phyloP scores from a whole-genome alignment of 371 early-diverging fungal genomes.

The Vairimorpha apis region DNA sequence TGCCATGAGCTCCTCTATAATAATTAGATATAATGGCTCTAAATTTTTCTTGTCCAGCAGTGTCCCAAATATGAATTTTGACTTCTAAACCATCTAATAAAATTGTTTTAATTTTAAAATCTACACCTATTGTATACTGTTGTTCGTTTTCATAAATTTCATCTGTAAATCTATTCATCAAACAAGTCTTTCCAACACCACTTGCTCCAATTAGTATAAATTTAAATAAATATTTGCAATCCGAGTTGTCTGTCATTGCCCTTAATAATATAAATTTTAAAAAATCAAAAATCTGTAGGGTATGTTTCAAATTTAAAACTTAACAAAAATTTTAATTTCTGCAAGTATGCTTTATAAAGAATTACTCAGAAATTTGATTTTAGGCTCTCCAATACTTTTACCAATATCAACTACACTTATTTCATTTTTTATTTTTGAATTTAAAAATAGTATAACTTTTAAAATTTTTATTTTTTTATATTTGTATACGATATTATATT shows the following conservation, averaged over 20 bases:
- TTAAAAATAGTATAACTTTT: not conserved
- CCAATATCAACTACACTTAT: not conserved
- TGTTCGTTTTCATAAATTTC: slow-evolving; percentile 86
- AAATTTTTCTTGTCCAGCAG: slow-evolving; percentile 99
- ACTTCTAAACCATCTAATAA: slow-evolving; percentile 76
- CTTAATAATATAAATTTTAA: slow-evolving; percentile 15
- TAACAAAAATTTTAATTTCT: not conserved
- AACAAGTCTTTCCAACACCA: slow-evolving; percentile 90
- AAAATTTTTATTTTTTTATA: not conserved
- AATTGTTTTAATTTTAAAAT: slow-evolving; percentile 93
- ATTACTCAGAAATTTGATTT: not conserved
- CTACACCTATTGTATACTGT: slow-evolving; percentile 98
- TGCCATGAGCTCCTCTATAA: slow-evolving; percentile 78
- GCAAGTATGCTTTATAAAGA: not conserved
- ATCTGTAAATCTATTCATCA: slow-evolving; percentile 90
- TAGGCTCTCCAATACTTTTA: not conserved
- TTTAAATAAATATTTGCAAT: slow-evolving; percentile 83
- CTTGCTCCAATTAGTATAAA: slow-evolving; percentile 93
- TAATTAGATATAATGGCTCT: slow-evolving; percentile 88
- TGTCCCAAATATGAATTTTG: slow-evolving; percentile 97
- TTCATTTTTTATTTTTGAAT: not conserved
- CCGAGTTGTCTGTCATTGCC: slow-evolving; percentile 39
- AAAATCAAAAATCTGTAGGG: not conserved
- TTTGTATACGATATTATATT: not conserved
- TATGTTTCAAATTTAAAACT: not conserved